phyloP scores from a whole-genome alignment of 169 alveolate species.

The Ichthyophthirius multifiliis region DNA sequence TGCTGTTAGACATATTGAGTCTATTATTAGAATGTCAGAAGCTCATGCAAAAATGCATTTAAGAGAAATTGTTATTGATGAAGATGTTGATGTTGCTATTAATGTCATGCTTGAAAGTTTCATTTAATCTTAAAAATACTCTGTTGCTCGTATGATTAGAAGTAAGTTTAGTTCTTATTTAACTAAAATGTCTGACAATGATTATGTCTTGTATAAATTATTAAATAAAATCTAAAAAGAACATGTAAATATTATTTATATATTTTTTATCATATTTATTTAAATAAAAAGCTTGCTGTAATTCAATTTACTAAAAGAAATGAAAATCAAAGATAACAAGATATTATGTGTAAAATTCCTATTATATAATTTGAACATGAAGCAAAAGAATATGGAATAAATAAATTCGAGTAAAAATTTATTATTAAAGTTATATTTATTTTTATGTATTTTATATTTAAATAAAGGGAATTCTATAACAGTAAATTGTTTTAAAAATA shows the following conservation, averaged over 20 bases:
- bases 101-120: slow-evolving; percentile 95
- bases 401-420: neutral
- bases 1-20: slow-evolving; percentile 96
- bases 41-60: slow-evolving; percentile 93
- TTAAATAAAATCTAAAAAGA: neutral
- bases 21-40: slow-evolving; percentile 95
- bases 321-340: neutral
- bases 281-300: neutral
- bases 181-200: slow-evolving; percentile 26
- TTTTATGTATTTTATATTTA: neutral
- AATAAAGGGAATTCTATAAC: neutral
- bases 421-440: neutral
- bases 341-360: neutral
- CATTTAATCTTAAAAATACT: slow-evolving; percentile 93
- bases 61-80: slow-evolving; percentile 92
- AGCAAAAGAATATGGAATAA: neutral
- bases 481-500: neutral
- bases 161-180: slow-evolving; percentile 65
- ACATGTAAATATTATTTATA: neutral
- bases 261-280: neutral
- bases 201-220: neutral
- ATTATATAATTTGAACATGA: neutral
- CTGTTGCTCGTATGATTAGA: slow-evolving; percentile 90
- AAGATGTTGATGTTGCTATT: slow-evolving; percentile 97
- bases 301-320: neutral